Evolutionary conservation across 2,329 filamentous ascomycete species (phyloP).

Genomic region (Lizonia empirigonia): DNA sequence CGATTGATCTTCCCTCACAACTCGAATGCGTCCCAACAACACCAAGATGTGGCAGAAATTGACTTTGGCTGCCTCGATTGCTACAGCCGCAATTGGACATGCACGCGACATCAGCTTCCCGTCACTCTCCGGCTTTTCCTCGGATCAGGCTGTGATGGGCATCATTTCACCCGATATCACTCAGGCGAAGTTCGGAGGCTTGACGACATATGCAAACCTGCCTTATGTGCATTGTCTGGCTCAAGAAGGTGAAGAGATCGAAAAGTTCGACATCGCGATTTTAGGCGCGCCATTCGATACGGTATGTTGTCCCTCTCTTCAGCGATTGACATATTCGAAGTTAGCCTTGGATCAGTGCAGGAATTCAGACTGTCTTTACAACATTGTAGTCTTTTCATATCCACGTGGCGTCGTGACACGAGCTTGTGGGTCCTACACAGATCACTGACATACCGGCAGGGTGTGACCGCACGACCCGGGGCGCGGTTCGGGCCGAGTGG

Average conservation of each 20-base stretch:
- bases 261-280: slow-evolving; percentile 56
- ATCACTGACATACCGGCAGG: slow-evolving; percentile 35
- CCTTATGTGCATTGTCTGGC: slow-evolving; percentile 56
- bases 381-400: not conserved
- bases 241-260: slow-evolving; percentile 43
- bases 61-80: not conserved
- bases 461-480: slow-evolving; percentile 59
- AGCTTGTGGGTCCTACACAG: not conserved
- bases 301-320: slow-evolving; percentile 33
- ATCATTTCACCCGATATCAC: slow-evolving; percentile 34
- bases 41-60: not conserved
- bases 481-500: slow-evolving; percentile 60
- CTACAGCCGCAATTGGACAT: not conserved
- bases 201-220: slow-evolving; percentile 56
- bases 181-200: slow-evolving; percentile 47
- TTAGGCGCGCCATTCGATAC: slow-evolving; percentile 58
- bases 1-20: not conserved
- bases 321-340: no score
- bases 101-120: slow-evolving; percentile 55
- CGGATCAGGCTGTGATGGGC: slow-evolving; percentile 40
- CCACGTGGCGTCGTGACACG: not conserved
- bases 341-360: no score
- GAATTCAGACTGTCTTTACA: no score
- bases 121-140: slow-evolving; percentile 42
- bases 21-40: not conserved